Conservation (phyloP, 2,329 filamentous ascomycete species). For the Parascedosporium putredinis region DNA sequence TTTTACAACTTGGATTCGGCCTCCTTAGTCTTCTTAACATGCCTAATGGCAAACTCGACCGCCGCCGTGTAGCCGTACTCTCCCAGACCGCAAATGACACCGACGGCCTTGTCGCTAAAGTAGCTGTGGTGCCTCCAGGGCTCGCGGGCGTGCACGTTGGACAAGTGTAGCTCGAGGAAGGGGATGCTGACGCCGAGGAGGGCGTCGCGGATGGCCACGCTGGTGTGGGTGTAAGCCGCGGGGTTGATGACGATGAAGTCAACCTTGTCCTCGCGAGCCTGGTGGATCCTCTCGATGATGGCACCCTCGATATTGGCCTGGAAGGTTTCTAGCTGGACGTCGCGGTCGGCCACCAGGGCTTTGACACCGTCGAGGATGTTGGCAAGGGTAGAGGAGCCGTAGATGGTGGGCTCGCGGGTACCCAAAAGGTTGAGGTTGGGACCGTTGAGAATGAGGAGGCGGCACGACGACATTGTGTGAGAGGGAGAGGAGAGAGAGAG, state of each 20-base stretch:
- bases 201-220: conserved; percentile 65
- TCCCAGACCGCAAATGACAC: conserved; percentile 61
- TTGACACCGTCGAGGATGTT: conserved; percentile 44
- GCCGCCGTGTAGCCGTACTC: conserved; percentile 51
- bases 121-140: conserved; percentile 59
- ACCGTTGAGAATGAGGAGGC: conserved; percentile 46
- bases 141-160: conserved; percentile 64
- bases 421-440: conserved; percentile 75
- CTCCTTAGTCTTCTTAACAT: not conserved
- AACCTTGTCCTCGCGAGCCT: conserved; percentile 38
- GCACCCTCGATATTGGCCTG: conserved; percentile 73
- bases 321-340: conserved; percentile 43
- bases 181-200: conserved; percentile 58
- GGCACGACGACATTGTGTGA: not conserved
- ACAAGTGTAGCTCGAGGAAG: conserved; percentile 69
- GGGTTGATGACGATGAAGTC: conserved; percentile 69
- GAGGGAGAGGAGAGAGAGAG: no score
- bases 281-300: conserved; percentile 64
- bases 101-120: conserved; percentile 64
- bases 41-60: conserved; percentile 34
- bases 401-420: conserved; percentile 61
- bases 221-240: conserved; percentile 66
- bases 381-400: conserved; percentile 57
- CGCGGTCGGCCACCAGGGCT: conserved; percentile 37
- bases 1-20: not conserved